Evolutionary conservation across 108 stramenopile species (phyloP), one percentile per base, ranked within the genome.

Genomic region (Heterococcus sp.): DNA sequence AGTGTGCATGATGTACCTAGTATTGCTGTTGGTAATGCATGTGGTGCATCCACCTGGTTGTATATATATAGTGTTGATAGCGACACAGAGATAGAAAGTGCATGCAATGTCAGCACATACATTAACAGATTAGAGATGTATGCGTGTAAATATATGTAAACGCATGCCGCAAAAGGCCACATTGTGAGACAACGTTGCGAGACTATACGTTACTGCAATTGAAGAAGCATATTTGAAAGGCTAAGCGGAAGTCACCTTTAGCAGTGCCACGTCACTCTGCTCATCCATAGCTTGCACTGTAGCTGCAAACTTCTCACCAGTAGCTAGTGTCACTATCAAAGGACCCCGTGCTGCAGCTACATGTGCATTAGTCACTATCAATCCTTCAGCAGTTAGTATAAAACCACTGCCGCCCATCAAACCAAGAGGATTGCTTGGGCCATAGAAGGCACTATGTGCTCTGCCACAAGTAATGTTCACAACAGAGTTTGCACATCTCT

Each of bases 321-420:
- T 65, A 33, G 34, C 38, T n/a, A 77, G 68, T 2, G 76, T 77
- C n/a, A 77, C 28, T 37, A 77, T 69, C 0, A 77, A 39, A 33
- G 68, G 64, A 26, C 84, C 70, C 35, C 73, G 35, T 21, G 1
- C 68, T 29, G 37, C 27, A 21, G 88, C 89, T 11, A 89, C 89
- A 73, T 89, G 89, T 26, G 88, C 88, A 66, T 89, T 89, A 39
- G 89, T 89, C 34, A 88, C 89, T 29, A 89, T 84, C 38, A 85
- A 46, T 3, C 89, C 89, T 33, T 88, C 88, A 1, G 30, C 27
- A 2, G 79, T 65, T 0, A 89, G 85, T 30, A 89, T 84, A 38
- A 88, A 89, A 21, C 89, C 89, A 14, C 84, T 83, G 2, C 86
- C 86, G 46, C 46, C 46, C 8, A 21, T 58, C 46, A 58, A 14